Conservation (phyloP, 495 filamentous ascomycete species). For the Penicillium lagena region DNA sequence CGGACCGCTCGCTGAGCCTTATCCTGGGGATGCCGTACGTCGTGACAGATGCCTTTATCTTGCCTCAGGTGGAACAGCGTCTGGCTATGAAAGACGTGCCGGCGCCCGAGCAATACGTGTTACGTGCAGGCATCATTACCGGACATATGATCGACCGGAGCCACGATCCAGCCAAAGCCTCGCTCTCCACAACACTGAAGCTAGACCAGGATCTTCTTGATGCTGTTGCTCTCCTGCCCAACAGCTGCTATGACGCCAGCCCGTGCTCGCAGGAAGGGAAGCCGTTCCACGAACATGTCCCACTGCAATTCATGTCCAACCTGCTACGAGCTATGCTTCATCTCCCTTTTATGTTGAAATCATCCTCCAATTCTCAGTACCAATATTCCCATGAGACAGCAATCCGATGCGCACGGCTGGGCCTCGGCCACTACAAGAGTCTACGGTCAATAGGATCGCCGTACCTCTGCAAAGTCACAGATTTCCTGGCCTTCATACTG, state of each 20-base stretch:
- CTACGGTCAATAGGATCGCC: constrained; percentile 31
- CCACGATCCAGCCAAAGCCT: constrained; percentile 28
- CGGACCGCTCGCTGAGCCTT: constrained; percentile 40
- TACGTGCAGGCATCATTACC: constrained; percentile 28
- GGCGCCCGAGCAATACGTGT: constrained; percentile 18
- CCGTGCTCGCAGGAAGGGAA: constrained; percentile 3
- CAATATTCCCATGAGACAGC: constrained; percentile 34
- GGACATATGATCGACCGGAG: constrained; percentile 50
- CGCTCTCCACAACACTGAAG: constrained; percentile 32
- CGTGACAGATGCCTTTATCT: constrained; percentile 29
- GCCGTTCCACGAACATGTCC: constrained; percentile 25
- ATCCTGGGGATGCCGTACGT: constrained; percentile 47
- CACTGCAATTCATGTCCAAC: constrained; percentile 42
- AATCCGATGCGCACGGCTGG: constrained; percentile 41
- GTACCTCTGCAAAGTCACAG: constrained; percentile 45
- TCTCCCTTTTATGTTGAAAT: constrained; percentile 50
- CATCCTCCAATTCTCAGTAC: constrained; percentile 32
- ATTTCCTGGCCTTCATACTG: constrained; percentile 49
- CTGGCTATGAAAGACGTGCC: constrained; percentile 8
- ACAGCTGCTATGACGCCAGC: constrained; percentile 21
- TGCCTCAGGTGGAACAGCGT: constrained; percentile 15
- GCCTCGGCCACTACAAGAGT: constrained; percentile 34
- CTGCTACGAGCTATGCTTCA: constrained; percentile 41
- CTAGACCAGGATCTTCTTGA: constrained; percentile 44
- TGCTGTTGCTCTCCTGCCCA: constrained; percentile 28